Percentiles rank a stretch among this genome's conserved stretches.
These are phyloP conservation scores for Cynanchum wilfordii DNA, from an alignment of 257 asterid genomes.

Conservation along the genomic window DNA sequence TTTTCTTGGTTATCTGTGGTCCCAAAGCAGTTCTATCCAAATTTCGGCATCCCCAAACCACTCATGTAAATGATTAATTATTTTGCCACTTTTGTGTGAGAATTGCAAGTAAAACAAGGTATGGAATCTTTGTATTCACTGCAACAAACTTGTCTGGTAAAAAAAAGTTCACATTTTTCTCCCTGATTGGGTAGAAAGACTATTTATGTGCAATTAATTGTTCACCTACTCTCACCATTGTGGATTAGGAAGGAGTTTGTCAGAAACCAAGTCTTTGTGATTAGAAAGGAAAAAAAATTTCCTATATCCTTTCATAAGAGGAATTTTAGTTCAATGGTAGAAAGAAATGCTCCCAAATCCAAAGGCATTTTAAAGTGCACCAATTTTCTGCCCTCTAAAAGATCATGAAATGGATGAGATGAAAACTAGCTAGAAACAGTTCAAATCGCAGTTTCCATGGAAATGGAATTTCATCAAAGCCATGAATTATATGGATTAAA, in stretches of 20 bases:
- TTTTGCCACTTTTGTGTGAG: not conserved
- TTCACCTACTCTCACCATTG: not conserved
- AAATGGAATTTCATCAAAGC: not conserved
- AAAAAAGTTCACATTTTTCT: not conserved
- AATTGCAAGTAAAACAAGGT: not conserved
- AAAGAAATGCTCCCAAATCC: not conserved
- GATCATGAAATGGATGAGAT: not conserved
- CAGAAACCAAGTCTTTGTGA: not conserved
- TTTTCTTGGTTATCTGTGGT: not conserved
- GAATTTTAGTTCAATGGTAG: not conserved
- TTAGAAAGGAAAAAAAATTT: not conserved
- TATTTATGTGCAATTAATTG: not conserved
- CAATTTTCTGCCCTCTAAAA: not conserved
- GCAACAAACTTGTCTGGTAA: not conserved
- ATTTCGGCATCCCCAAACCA: not conserved
- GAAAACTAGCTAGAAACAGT: not conserved
- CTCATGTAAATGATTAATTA: not conserved
- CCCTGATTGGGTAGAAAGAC: not conserved
- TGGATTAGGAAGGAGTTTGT: not conserved
- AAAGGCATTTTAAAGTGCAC: not conserved
- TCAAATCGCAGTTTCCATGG: not conserved
- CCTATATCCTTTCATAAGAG: not conserved
- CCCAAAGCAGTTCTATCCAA: constrained; percentile 4
- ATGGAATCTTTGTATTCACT: not conserved
- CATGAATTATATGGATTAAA: not conserved